phyloP scores from a whole-genome alignment of 352 stramenopile genomes.

The Plasmopara halstedii region DNA sequence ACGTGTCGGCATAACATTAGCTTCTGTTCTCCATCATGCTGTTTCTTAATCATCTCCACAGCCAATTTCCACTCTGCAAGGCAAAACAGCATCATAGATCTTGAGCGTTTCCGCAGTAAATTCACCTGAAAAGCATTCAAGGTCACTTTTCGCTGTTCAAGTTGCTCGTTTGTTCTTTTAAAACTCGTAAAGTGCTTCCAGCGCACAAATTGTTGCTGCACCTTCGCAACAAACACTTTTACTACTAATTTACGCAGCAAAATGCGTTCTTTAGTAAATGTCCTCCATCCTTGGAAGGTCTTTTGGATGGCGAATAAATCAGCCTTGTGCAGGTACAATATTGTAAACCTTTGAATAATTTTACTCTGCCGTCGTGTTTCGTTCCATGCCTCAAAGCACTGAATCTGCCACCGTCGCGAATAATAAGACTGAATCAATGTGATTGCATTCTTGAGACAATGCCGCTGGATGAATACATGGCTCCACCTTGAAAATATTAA shows the following conservation, averaged over 20 bases:
- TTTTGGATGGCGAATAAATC: constrained; percentile 4
- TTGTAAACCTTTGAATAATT: constrained; percentile 17
- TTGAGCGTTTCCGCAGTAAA: constrained; percentile 31
- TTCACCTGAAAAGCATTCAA: constrained; percentile 28
- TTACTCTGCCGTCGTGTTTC: constrained; percentile 4
- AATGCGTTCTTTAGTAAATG: constrained; percentile 8
- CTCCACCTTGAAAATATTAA: constrained; percentile 7
- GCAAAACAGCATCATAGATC: constrained; percentile 15
- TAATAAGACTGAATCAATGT: constrained; percentile 5
- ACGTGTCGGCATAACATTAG: constrained; percentile 10
- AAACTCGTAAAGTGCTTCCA: constrained; percentile 19
- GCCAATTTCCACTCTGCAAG: constrained; percentile 23
- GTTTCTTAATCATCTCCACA: constrained; percentile 4
- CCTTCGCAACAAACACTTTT: constrained; percentile 27
- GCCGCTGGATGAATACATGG: constrained; percentile 6
- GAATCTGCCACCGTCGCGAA: constrained; percentile 4
- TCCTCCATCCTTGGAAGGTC: constrained; percentile 19
- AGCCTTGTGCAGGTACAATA: constrained; percentile 3
- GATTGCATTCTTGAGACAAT: constrained; percentile 4
- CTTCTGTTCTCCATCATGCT: constrained; percentile 8
- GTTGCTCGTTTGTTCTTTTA: constrained; percentile 12
- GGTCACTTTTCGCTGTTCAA: constrained; percentile 13
- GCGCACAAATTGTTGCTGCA: constrained; percentile 26
- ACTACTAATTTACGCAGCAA: constrained; percentile 29
- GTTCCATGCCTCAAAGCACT: constrained; percentile 21